phyloP scores from a whole-genome alignment of 306 rosid species.

The Mimosa pudica region DNA sequence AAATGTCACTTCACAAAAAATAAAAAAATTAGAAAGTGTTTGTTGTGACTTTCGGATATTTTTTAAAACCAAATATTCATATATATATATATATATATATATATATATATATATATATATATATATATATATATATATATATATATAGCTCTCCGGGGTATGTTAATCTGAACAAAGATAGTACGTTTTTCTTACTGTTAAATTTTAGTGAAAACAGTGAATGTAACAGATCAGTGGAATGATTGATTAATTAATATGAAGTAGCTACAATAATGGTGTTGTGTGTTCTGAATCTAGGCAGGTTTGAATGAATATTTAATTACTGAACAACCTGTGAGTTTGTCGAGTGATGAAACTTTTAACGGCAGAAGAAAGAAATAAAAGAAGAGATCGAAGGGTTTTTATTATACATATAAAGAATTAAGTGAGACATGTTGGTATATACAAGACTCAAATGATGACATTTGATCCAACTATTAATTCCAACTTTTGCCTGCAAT shows the following conservation, averaged over 20 bases:
- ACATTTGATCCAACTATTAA: conserved; percentile 34
- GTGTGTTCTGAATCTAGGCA: conserved; percentile 38
- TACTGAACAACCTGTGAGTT: conserved; percentile 28
- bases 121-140: conserved; percentile 4
- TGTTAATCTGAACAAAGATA: conserved; percentile 15
- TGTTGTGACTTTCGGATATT: conserved; percentile 41
- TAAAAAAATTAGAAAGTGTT: neutral
- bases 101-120: conserved; percentile 9
- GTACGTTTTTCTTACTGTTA: neutral
- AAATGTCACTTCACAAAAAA: conserved; percentile 37
- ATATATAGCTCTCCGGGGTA: neutral
- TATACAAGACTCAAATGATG: conserved; percentile 31
- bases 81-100: neutral
- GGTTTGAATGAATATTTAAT: conserved; percentile 46
- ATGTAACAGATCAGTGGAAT: neutral
- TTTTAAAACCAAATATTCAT: conserved; percentile 14
- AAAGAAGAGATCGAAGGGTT: conserved; percentile 36
- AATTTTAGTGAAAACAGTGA: neutral
- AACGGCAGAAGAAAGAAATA: conserved; percentile 35
- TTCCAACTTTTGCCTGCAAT: conserved; percentile 39
- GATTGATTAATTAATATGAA: conserved; percentile 34
- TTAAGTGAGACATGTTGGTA: conserved; percentile 16
- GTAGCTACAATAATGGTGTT: neutral
- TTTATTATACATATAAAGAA: conserved; percentile 17
- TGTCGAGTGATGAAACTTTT: conserved; percentile 21